Base-by-base conservation (phyloP, 371 early-diverging fungal species). In the Mortierella sp. region DNA sequence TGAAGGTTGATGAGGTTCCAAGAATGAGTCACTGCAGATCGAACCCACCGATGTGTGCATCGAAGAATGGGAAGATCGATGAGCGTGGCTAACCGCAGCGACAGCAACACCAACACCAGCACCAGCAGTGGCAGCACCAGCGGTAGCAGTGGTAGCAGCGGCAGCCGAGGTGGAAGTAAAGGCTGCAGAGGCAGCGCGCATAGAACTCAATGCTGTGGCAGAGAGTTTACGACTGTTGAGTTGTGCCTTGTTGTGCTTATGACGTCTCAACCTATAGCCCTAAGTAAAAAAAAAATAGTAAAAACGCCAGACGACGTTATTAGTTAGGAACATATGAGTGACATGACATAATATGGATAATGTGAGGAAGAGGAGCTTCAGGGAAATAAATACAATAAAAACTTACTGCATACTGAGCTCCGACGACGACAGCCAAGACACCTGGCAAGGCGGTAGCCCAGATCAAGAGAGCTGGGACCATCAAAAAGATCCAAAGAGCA, bases 241-340 rank as follows among this genome's bases (percentile, higher is more conserved):
- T n/a, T 58, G 71, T 20, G 26, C 59, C 35, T 35, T 59, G 59
- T 66, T 67, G 58, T 73, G 35, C 55, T 60, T 63, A 59, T 45
- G 28, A 11, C 72, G 75, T 51, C 75, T 66, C 80, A 71, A 79
- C 47, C 72, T 70, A 32, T 79, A 74, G n/a, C 49, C 57, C 80
- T 79, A 60, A n/a, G 10, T 18, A 22, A 40, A 14, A 9, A 58
- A 32, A 40, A 54, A 49, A 54, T n/a, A n/a, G n/a, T n/a, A n/a
- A n/a, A n/a, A n/a, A n/a, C n/a, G n/a, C n/a, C n/a, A n/a, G n/a
- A n/a, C n/a, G 35, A 35, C 35, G 6, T 35, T 35, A 8, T 35
- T 5, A 8, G 35, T 35, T 35, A 35, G 35, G 6, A 5, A 35
- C 35, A 35, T 8, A 35, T 35, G 35, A 35, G 35, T 35, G 35